A percentile compares a stretch with the other conserved stretches of the same genome.
Conservation (phyloP, 225 moss, liverwort and hornwort species). For the Pseudoscleropodium purum region DNA sequence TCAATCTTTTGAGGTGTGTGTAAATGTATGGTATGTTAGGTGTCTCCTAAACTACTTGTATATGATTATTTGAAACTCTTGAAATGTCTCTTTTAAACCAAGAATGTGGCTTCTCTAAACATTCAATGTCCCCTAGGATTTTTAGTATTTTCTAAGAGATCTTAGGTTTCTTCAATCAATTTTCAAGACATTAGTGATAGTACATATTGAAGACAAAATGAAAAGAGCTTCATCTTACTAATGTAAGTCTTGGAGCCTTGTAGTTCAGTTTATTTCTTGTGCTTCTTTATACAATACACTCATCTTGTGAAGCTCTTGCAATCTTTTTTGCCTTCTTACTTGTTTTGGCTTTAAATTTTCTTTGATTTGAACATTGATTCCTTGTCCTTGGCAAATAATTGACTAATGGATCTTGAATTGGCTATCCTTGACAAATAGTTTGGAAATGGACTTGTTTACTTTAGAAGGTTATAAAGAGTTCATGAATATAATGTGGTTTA, state of each 20-base stretch:
- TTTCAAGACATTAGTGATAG: no score
- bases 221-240: no score
- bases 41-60: not conserved
- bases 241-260: not conserved
- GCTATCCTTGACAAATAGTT: no score
- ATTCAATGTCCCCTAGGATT: no score
- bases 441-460: not conserved
- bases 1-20: rapidly evolving
- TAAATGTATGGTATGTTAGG: not conserved
- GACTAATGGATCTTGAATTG: no score
- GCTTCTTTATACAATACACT: not conserved
- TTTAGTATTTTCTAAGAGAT: no score
- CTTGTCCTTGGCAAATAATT: not conserved
- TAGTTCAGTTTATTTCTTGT: not conserved
- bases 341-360: not conserved
- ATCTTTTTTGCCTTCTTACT: not conserved
- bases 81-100: not conserved
- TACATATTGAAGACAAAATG: no score
- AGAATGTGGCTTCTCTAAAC: not conserved
- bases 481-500: not conserved
- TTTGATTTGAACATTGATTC: not conserved
- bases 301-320: not conserved
- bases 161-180: no score
- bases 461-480: not conserved
- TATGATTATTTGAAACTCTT: not conserved